Conservation (phyloP, 108 stramenopile genomes). For the Aurantiochytrium sp. region DNA sequence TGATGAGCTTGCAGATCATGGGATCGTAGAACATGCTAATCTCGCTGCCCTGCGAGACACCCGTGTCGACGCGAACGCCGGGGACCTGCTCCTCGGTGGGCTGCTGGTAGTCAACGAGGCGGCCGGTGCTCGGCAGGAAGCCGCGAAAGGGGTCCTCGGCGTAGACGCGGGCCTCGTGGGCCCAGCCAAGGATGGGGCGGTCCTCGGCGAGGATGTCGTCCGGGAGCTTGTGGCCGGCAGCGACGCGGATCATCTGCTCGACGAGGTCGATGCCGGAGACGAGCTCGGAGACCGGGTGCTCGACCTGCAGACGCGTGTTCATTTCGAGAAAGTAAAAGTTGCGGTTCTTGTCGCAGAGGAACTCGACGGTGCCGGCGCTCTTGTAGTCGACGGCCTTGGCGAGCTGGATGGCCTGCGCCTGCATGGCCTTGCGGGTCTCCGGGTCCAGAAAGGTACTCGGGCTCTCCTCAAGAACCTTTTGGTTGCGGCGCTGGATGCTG, state of each 20-base stretch:
- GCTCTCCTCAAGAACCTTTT: constrained; percentile 95
- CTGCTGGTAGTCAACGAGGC: constrained; percentile 51
- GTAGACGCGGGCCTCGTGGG: constrained; percentile 81
- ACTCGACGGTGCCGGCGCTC: constrained; percentile 93
- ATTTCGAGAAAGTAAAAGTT: constrained; percentile 98
- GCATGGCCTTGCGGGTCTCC: constrained; percentile 73
- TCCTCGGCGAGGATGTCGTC: constrained; percentile 62
- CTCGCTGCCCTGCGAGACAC: constrained; percentile 75
- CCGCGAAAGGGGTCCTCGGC: constrained; percentile 92
- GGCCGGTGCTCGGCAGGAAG: constrained; percentile 80
- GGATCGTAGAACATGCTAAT: constrained; percentile 91
- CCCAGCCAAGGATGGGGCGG: constrained; percentile 36
- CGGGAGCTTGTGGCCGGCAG: constrained; percentile 59
- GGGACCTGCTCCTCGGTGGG: constrained; percentile 50
- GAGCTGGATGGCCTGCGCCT: constrained; percentile 70
- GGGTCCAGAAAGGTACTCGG: constrained; percentile 61
- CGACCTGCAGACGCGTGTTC: constrained; percentile 89
- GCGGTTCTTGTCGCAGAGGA: constrained; percentile 75
- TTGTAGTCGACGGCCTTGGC: constrained; percentile 75
- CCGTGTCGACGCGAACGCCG: constrained; percentile 80
- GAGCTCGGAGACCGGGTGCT: constrained; percentile 93
- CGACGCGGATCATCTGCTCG: constrained; percentile 82
- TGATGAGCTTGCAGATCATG: constrained; percentile 88
- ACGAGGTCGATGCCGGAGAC: constrained; percentile 85
- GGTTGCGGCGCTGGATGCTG: constrained; percentile 88